These are phyloP conservation scores for Venturia aucupariae DNA, from an alignment of 2,329 filamentous ascomycete species.

Conservation along the genomic window DNA sequence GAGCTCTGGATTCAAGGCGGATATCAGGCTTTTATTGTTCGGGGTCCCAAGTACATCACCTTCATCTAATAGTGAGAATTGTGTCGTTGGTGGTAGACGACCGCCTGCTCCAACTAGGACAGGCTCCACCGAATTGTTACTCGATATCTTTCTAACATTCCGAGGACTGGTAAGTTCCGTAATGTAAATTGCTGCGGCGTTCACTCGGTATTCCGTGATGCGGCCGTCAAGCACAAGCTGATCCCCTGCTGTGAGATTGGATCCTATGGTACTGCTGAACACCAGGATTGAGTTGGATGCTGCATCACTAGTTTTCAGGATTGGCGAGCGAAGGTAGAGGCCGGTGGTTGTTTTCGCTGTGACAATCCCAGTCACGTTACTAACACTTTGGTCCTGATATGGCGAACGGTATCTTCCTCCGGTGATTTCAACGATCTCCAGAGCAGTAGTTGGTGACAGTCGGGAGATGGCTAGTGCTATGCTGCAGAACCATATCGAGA, in stretches of 20 bases:
- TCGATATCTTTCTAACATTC: constrained; percentile 46
- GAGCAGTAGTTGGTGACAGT: too few relatives aligned
- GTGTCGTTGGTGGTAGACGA: constrained; percentile 32
- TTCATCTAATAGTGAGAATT: too few relatives aligned
- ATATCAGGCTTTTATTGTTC: constrained; percentile 51
- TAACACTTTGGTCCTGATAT: constrained; percentile 46
- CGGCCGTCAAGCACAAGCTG: constrained; percentile 51
- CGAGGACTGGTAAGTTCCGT: constrained; percentile 52
- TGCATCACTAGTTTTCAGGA: constrained; percentile 34
- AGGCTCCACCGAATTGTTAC: constrained; percentile 45
- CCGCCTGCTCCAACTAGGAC: constrained; percentile 55
- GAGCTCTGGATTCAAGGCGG: constrained; percentile 50
- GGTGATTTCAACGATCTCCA: too few relatives aligned
- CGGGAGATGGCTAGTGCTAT: too few relatives aligned
- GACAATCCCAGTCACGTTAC: constrained; percentile 53
- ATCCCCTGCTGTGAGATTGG: constrained; percentile 52
- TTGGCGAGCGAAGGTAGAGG: constrained; percentile 54
- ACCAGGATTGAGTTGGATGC: constrained; percentile 61
- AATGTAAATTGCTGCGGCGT: constrained; percentile 49
- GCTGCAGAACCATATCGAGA: too few relatives aligned
- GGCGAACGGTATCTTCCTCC: constrained; percentile 35
- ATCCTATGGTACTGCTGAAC: constrained; percentile 32
- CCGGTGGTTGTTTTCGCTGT: constrained; percentile 54
- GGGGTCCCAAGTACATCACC: constrained; percentile 35
- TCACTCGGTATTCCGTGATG: constrained; percentile 51